Percentiles rank a stretch among this genome's conserved stretches.
Evolutionary conservation across 768 basidiomycete genomes (phyloP).

Genomic region (Russula sp.): DNA sequence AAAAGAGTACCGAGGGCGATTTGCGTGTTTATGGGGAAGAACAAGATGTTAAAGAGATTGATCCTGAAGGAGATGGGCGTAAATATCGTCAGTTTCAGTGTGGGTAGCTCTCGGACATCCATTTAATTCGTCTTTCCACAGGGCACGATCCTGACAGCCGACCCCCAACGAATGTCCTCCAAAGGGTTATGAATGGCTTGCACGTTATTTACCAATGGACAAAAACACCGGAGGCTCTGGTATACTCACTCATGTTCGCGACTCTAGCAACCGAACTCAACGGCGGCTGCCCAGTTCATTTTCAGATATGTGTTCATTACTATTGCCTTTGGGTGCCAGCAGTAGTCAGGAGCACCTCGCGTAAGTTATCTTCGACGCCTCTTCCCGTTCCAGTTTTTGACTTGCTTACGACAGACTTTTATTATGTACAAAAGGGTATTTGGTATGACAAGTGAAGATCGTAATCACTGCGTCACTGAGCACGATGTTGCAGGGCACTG

Average conservation of each 20-base stretch:
- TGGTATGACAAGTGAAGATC: constrained; percentile 37
- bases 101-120: neutral
- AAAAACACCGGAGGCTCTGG: constrained; percentile 43
- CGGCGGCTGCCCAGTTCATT: constrained; percentile 40
- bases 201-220: constrained; percentile 42
- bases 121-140: constrained; percentile 24
- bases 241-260: constrained; percentile 28
- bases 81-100: constrained; percentile 28
- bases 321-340: constrained; percentile 53
- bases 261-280: constrained; percentile 2
- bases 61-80: constrained; percentile 30
- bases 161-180: constrained; percentile 45
- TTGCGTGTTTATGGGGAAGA: constrained; percentile 35
- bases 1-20: constrained; percentile 34
- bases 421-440: constrained; percentile 46
- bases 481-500: constrained; percentile 42
- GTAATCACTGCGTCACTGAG: neutral
- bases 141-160: constrained; percentile 49
- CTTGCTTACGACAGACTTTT: constrained; percentile 37
- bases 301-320: constrained; percentile 50
- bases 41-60: constrained; percentile 34
- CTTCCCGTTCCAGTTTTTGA: constrained; percentile 12
- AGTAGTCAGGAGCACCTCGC: constrained; percentile 43
- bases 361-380: constrained; percentile 35
- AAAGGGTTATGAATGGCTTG: constrained; percentile 41